phyloP scores from a whole-genome alignment of 2,329 filamentous ascomycete genomes.

The Elsinoe ampelina region DNA sequence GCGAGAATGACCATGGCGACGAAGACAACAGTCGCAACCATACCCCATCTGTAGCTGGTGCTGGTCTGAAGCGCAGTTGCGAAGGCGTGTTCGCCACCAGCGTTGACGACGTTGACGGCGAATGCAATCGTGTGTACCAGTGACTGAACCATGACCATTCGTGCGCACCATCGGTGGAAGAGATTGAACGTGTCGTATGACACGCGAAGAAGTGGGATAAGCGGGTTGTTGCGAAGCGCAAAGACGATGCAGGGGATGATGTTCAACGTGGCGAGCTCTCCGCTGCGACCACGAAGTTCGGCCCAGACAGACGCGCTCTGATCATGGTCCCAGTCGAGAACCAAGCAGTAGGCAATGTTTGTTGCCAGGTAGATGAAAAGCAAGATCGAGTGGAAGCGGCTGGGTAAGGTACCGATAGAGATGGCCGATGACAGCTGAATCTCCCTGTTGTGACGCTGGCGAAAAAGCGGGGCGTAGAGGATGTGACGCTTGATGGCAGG shows the following conservation, averaged over 20 bases:
- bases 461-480: conserved; percentile 60
- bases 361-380: conserved; percentile 57
- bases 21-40: conserved; percentile 52
- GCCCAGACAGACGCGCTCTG: conserved; percentile 53
- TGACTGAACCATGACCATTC: conserved; percentile 61
- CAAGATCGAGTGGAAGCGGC: conserved; percentile 65
- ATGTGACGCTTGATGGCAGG: conserved; percentile 57
- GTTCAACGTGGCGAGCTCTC: conserved; percentile 76
- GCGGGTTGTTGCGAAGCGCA: conserved; percentile 83
- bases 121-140: conserved; percentile 64
- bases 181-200: conserved; percentile 97
- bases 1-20: conserved; percentile 59
- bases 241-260: conserved; percentile 86
- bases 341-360: conserved; percentile 69
- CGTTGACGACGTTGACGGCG: conserved; percentile 54
- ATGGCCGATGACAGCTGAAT: conserved; percentile 59
- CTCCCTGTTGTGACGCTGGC: conserved; percentile 67
- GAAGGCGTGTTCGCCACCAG: conserved; percentile 54
- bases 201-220: conserved; percentile 72
- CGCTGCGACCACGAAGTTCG: conserved; percentile 76
- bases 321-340: conserved; percentile 50
- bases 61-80: conserved; percentile 45
- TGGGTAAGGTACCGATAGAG: conserved; percentile 68
- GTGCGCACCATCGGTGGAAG: conserved; percentile 73
- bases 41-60: conserved; percentile 56